These are phyloP conservation scores for Tetradesmus obliquus DNA, from an alignment of 139 green algal genomes.

Conservation along the genomic window DNA sequence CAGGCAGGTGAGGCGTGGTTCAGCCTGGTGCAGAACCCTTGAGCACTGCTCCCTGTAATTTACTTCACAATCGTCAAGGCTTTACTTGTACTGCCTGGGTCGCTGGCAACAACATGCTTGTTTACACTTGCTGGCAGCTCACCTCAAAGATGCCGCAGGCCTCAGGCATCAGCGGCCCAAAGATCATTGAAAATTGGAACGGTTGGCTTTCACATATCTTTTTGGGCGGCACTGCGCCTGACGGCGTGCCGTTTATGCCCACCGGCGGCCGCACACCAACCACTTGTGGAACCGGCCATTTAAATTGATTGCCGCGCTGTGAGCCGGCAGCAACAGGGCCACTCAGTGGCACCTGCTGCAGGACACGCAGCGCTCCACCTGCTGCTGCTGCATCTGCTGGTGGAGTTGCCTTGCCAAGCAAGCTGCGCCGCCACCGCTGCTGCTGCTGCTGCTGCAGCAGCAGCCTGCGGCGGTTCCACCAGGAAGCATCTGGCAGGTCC, in stretches of 20 bases:
- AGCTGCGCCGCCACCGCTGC: neutral
- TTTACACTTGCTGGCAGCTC: too few relatives aligned
- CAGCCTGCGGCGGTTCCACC: constrained; percentile 16
- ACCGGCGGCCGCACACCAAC: neutral
- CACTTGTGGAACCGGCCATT: constrained; percentile 16
- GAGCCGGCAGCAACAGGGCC: neutral
- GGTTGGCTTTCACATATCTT: neutral
- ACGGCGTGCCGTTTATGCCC: neutral
- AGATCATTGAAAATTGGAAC: constrained; percentile 20
- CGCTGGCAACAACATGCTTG: too few relatives aligned
- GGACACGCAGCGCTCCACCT: neutral
- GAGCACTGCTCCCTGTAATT: too few relatives aligned
- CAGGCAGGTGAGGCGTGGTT: too few relatives aligned
- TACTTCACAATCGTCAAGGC: too few relatives aligned
- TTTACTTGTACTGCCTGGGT: too few relatives aligned
- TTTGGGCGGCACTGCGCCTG: too few relatives aligned
- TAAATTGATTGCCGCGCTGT: neutral
- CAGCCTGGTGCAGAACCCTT: too few relatives aligned
- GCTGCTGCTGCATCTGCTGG: constrained; percentile 25
- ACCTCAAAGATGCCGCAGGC: constrained; percentile 39
- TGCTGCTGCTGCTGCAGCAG: neutral
- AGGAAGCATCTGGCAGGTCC: neutral
- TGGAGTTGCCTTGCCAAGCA: neutral
- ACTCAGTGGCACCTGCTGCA: neutral
- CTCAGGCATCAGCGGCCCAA: constrained; percentile 8